A percentile compares a stretch with the other conserved stretches of the same genome.
phyloP scores from a whole-genome alignment of 2,329 filamentous ascomycete species.

The Colletotrichum chrysophilum region DNA sequence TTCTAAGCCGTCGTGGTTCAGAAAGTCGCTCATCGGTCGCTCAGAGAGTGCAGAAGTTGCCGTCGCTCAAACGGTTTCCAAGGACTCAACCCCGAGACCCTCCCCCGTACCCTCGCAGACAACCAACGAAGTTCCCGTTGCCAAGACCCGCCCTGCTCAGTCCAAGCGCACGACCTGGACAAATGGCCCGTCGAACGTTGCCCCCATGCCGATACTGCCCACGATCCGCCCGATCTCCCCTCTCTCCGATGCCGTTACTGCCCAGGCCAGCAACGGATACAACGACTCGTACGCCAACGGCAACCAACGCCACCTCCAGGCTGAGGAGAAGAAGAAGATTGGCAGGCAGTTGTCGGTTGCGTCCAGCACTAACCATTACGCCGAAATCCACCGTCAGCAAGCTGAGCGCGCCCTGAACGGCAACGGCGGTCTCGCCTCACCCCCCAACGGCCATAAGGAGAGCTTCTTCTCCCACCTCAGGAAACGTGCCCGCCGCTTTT shows the following conservation, averaged over 20 bases:
- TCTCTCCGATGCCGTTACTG: constrained; percentile 91
- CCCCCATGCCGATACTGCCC: constrained; percentile 94
- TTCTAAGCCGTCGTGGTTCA: constrained; percentile 94
- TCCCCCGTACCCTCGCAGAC: constrained; percentile 48
- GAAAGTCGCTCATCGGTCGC: constrained; percentile 88
- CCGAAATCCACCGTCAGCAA: constrained; percentile 87
- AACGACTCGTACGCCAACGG: constrained; percentile 45
- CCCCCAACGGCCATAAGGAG: constrained; percentile 83
- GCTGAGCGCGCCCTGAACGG: constrained; percentile 91
- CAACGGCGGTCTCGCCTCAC: constrained; percentile 75
- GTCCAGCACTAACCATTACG: constrained; percentile 91
- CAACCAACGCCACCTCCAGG: constrained; percentile 37
- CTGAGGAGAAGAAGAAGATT: constrained; percentile 82
- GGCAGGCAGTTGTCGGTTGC: constrained; percentile 91
- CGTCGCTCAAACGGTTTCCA: constrained; percentile 47
- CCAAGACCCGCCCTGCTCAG: constrained; percentile 57
- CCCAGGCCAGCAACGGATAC: constrained; percentile 75
- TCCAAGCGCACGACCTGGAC: constrained; percentile 93
- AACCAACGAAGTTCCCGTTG: constrained; percentile 43
- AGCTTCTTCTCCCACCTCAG: constrained; percentile 98
- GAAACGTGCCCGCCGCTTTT: constrained; percentile 90
- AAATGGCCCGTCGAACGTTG: constrained; percentile 78
- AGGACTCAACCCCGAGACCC: constrained; percentile 53
- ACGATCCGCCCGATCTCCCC: constrained; percentile 95
- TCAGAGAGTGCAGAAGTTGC: constrained; percentile 72